Percentiles rank a stretch among this genome's conserved stretches.
phyloP scores from a whole-genome alignment of 2,329 filamentous ascomycete species.

The Ambrosiella cleistominuta region DNA sequence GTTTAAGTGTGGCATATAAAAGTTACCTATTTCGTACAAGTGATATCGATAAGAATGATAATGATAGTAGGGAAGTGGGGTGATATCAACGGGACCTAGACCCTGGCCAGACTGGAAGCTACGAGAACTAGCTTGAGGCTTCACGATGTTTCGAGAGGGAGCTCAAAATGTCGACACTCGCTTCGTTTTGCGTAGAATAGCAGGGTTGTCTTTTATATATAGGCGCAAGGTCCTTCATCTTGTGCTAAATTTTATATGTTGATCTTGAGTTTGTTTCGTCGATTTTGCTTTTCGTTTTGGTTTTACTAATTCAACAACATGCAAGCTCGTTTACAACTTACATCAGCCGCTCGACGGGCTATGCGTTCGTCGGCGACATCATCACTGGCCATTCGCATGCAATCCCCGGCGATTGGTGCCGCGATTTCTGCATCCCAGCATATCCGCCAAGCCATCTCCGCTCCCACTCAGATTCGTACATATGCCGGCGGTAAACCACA shows the following conservation, averaged over 20 bases:
- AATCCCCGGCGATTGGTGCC: conserved; percentile 11
- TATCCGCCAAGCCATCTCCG: conserved; percentile 14
- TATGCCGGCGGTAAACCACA: conserved; percentile 53
- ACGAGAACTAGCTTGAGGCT: conserved; percentile 21
- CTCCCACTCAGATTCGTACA: conserved; percentile 21
- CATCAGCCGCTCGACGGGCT: conserved; percentile 22
- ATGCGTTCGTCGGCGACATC: conserved; percentile 1
- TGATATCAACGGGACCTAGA: not conserved
- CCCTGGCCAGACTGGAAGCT: conserved; percentile 19
- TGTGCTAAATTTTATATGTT: not conserved
- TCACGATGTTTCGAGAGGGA: conserved; percentile 14
- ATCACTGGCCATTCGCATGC: not conserved
- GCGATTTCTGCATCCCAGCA: conserved; percentile 21
- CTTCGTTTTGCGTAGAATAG: not conserved
- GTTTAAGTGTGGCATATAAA: not conserved
- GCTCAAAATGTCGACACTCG: conserved; percentile 1
- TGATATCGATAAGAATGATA: conserved; percentile 7
- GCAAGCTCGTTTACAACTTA: conserved; percentile 26
- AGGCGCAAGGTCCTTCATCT: not conserved
- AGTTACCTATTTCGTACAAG: not conserved
- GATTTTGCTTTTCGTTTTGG: conserved; percentile 1
- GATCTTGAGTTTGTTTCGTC: not conserved
- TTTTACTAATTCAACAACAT: conserved; percentile 17
- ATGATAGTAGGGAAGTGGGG: not conserved
- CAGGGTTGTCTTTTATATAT: conserved; percentile 1